Conservation (phyloP, 306 rosid genomes). For the Macrotyloma uniflorum region DNA sequence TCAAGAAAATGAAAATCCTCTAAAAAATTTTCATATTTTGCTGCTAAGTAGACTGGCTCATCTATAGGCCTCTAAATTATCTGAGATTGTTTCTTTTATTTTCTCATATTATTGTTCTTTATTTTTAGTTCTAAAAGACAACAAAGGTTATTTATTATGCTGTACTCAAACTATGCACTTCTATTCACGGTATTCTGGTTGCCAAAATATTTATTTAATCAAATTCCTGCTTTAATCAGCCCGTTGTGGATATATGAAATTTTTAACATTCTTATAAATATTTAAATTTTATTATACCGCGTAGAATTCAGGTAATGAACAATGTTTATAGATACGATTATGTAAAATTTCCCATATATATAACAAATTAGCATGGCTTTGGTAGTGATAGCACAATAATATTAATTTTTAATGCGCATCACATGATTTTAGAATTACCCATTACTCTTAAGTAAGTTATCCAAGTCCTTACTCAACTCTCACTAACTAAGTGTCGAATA, state of each 20-base stretch:
- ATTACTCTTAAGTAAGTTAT: too few species aligned
- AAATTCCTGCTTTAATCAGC: not conserved
- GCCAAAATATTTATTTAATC: not conserved
- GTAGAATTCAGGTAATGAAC: not conserved
- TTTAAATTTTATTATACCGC: not conserved
- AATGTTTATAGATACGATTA: not conserved
- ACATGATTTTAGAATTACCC: too few species aligned
- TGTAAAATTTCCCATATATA: not conserved
- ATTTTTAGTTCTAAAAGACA: not conserved
- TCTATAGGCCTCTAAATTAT: not conserved
- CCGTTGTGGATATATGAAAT: not conserved
- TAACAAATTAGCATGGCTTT: too few species aligned
- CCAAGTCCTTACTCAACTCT: too few species aligned
- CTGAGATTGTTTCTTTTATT: not conserved
- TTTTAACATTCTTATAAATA: too few species aligned
- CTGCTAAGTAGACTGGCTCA: not conserved
- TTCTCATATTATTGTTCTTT: not conserved
- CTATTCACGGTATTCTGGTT: not conserved
- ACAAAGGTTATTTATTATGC: not conserved
- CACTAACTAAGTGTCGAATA: too few species aligned
- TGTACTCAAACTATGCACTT: not conserved
- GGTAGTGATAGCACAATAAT: too few species aligned
- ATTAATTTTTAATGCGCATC: too few species aligned
- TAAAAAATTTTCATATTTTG: constrained; percentile 10
- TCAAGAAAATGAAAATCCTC: constrained; percentile 71